A percentile compares a stretch with the other conserved stretches of the same genome.
These are phyloP conservation scores for Suillus placidus DNA, from an alignment of 768 basidiomycete genomes.

Conservation along the genomic window DNA sequence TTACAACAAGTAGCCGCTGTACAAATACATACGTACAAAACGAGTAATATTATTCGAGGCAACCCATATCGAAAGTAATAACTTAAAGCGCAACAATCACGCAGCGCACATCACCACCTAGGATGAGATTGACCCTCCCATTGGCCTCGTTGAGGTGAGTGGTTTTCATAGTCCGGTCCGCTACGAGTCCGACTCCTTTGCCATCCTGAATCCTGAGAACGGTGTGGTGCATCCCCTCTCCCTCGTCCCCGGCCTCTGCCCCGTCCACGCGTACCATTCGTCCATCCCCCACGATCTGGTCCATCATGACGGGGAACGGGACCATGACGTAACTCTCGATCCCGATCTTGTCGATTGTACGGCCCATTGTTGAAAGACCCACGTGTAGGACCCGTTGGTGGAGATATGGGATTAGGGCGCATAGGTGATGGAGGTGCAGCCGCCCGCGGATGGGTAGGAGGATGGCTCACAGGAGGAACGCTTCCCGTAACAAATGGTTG, in stretches of 20 bases:
- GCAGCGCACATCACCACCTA: conserved; percentile 1
- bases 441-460: conserved; percentile 23
- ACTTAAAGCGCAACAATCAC: conserved; percentile 1
- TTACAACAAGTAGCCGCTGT: not conserved
- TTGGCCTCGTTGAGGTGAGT: conserved; percentile 6
- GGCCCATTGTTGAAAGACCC: conserved; percentile 31
- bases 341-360: conserved; percentile 31
- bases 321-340: conserved; percentile 26
- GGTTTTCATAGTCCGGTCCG: conserved; percentile 16
- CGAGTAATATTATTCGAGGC: conserved; percentile 3
- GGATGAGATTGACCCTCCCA: conserved; percentile 12
- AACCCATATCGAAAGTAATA: conserved; percentile 8
- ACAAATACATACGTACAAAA: conserved; percentile 6
- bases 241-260: conserved; percentile 37
- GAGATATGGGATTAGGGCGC: conserved; percentile 16
- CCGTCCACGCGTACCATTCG: conserved; percentile 29
- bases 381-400: conserved; percentile 19
- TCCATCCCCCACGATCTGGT: conserved; percentile 38
- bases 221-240: conserved; percentile 33
- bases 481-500: conserved; percentile 13
- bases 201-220: conserved; percentile 62
- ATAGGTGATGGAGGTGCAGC: conserved; percentile 31
- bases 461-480: conserved; percentile 24
- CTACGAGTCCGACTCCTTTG: conserved; percentile 42
- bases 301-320: conserved; percentile 31